Evolutionary conservation across 495 filamentous ascomycete species (phyloP).

Genomic region (Lentithecium fluviatile): DNA sequence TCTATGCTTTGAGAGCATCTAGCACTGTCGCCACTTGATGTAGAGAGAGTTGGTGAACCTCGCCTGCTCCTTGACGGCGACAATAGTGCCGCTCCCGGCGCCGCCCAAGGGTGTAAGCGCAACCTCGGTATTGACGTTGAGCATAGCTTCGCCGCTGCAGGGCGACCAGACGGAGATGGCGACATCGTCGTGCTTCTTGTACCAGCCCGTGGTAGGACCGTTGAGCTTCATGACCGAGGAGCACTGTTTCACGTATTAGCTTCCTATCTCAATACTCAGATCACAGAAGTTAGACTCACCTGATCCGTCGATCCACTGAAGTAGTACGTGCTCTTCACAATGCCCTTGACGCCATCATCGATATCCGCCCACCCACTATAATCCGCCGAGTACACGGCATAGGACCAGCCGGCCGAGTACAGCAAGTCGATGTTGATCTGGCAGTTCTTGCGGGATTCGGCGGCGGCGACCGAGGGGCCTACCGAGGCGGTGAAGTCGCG

Average conservation of each 20-base stretch:
- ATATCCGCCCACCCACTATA: conserved; percentile 50
- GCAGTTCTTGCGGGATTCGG: conserved; percentile 50
- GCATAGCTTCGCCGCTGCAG: conserved; percentile 30
- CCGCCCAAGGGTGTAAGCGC: conserved; percentile 26
- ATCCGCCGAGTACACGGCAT: conserved; percentile 50
- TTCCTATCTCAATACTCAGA: background rate
- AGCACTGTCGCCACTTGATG: conserved; percentile 35
- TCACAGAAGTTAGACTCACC: conserved; percentile 11
- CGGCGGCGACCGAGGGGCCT: conserved; percentile 40
- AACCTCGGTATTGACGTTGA: conserved; percentile 41
- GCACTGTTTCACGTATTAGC: conserved; percentile 9
- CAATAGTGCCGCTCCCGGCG: conserved; percentile 33
- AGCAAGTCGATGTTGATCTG: conserved; percentile 50
- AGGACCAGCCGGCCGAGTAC: conserved; percentile 51
- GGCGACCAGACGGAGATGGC: conserved; percentile 33
- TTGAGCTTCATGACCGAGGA: conserved; percentile 12
- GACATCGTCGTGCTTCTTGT: conserved; percentile 35
- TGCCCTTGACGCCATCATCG: conserved; percentile 45
- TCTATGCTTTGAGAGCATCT: background rate
- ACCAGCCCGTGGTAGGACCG: conserved; percentile 30
- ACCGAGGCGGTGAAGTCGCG: conserved; percentile 43
- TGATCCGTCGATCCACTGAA: conserved; percentile 45
- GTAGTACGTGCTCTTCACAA: conserved; percentile 50
- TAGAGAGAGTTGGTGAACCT: conserved; percentile 39
- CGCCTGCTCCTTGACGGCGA: conserved; percentile 38